Base-by-base conservation (phyloP, 352 stramenopile species). In the Globisporangium sylvaticum region DNA sequence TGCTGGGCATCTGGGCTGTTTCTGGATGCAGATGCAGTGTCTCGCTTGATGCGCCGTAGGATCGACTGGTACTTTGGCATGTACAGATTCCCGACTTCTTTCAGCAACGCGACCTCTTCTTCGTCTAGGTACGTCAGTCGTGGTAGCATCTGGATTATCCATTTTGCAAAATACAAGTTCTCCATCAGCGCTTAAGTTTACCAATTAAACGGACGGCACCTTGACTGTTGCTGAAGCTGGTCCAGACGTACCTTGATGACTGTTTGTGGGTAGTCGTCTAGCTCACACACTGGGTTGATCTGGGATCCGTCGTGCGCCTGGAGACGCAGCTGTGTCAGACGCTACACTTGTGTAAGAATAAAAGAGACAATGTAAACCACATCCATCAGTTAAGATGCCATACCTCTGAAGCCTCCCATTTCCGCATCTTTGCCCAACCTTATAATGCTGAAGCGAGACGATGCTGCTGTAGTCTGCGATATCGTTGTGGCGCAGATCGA, bases 51-150 rank as follows among this genome's bases (percentile, higher is more conserved):
- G 12, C 77, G 72, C 3, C 80, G 78, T 31, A 89, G 50, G 15
- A 89, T 65, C 0, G 79, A 83, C 0, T 81, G 71, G 62, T 92
- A 94, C 46, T 81, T 84, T 24, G 85, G 85, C 83, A 94, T 94
- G 20, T 78, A 70, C 14, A 92, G 64, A 18, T 65, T 78, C 14
- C 73, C 79, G 32, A 92, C 73, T 50, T 92, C 79, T 46, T 73
- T 77, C 31, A 94, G 65, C 15, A 94, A 68, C 14, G 72, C 67
- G 0, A 83, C 76, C 53, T 92, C 81, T 80, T 94, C 85, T 62
- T 91, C 85, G 24, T 94, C 85, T 15, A 94, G 71, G 3, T 84
- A 64, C 56, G 76, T 65, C 10, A 92, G 62, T 20, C 55, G 68
- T 8, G 80, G 81, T 8, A 91, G 72, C 66, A 88, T 76, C 80